Evolutionary conservation across 306 rosid species (phyloP), one percentile per base, ranked within the genome.

Genomic region (Sechiopsis laciniata): DNA sequence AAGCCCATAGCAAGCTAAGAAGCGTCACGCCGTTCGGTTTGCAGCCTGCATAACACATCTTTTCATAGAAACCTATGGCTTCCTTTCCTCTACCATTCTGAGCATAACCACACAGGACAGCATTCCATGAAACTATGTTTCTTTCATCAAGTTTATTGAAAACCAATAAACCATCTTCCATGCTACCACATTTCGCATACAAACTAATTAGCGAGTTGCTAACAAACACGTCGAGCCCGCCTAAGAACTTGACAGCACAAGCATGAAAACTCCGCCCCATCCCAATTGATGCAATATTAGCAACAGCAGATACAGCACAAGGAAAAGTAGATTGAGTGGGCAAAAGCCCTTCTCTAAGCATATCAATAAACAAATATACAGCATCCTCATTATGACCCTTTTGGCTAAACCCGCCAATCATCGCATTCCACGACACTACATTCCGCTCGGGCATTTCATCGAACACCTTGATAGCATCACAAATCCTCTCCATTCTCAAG

Each of bases 1-100:
- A 93, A 60, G 98, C 92, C 96, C 87, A 93, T 29, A 93, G 83
- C 74, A 93, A 79, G 59, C 96, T 96, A 48, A 93, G 88, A 81
- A 88, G 57, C 42, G 98, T 84, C 50, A 93, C 83, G 40, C 52
- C 76, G 76, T 88, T 88, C 4, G 91, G 91, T 72, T 75, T 86
- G 78, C 71, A 74, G 24, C 85, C 88, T 10, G 75, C 63, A 10
- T 71, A 71, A 72, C 21, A 32, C 98, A 90, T 90, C 78, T 74
- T 87, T 74, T 83, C 57, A n/a, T 78, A 93, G 81, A 90, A 83
- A 61, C 71, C 79, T 76, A 90, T 76, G 24, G 98, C 97, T 85
- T 86, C 94, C 45, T 64, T 66, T 42, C 96, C 97, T 84, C 84
- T 76, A 32, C 98, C 97, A 75, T 90, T 90, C 79, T 93, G 97